A percentile compares a stretch with the other conserved stretches of the same genome.
Conservation (phyloP, 495 filamentous ascomycete genomes). For the Neurospora intermedia region DNA sequence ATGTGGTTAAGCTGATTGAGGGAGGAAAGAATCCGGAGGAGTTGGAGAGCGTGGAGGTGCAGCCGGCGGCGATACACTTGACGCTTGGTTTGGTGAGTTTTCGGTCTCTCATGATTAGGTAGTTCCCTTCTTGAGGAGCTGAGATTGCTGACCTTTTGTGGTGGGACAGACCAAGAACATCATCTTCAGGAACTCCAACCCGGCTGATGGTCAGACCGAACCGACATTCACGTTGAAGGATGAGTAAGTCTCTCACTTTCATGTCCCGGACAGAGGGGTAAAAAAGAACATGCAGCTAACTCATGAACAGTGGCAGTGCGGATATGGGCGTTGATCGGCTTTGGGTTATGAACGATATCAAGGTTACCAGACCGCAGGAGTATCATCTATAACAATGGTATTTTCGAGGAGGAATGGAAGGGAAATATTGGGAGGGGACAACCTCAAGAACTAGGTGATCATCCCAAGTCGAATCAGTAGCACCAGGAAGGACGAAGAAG, state of each 20-base stretch:
- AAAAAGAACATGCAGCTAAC: slow-evolving; percentile 7
- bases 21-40: slow-evolving; percentile 1
- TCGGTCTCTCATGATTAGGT: not conserved
- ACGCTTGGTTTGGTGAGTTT: slow-evolving; percentile 41
- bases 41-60: slow-evolving; percentile 23
- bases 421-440: not conserved
- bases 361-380: slow-evolving; percentile 19
- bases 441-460: not conserved
- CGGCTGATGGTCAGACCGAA: slow-evolving; percentile 32
- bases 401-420: not conserved
- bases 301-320: slow-evolving; percentile 27
- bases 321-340: slow-evolving; percentile 42
- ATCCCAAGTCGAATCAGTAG: not conserved
- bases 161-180: slow-evolving; percentile 34
- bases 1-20: slow-evolving; percentile 40
- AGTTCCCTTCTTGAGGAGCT: not conserved
- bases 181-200: slow-evolving; percentile 40
- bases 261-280: not conserved
- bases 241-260: slow-evolving; percentile 28
- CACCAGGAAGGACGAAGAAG: not conserved
- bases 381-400: slow-evolving; percentile 22
- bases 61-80: slow-evolving; percentile 36
- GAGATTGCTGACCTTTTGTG: not conserved
- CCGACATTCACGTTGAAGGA: slow-evolving; percentile 31
- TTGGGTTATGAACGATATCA: slow-evolving; percentile 33